phyloP scores from a whole-genome alignment of 768 basidiomycete species.

The Tricholoma saponaceum region DNA sequence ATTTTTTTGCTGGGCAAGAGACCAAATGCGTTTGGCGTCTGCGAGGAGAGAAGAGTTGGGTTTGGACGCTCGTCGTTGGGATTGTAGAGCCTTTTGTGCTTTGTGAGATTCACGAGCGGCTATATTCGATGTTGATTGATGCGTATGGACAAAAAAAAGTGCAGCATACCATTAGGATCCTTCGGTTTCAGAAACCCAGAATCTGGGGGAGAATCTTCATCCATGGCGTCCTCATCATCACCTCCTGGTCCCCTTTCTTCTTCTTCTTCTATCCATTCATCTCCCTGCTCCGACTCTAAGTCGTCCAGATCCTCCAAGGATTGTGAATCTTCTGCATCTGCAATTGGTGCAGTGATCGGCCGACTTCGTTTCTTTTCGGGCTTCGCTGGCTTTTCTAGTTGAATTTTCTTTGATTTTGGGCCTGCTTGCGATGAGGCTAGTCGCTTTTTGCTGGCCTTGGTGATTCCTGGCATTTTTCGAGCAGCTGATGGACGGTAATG shows the following conservation, averaged over 20 bases:
- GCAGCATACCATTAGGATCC: slow-evolving; percentile 54
- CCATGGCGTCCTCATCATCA: slow-evolving; percentile 26
- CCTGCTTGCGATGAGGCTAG: slow-evolving; percentile 41
- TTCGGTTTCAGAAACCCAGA: slow-evolving; percentile 27
- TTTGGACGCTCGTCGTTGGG: slow-evolving; percentile 72
- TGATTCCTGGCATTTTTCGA: slow-evolving; percentile 29
- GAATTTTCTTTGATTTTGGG: slow-evolving; percentile 49
- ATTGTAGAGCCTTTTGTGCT: slow-evolving; percentile 60
- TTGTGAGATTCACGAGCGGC: slow-evolving; percentile 69
- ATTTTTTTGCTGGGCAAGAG: slow-evolving; percentile 67
- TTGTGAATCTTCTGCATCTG: slow-evolving; percentile 29
- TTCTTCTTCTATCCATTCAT: slow-evolving; percentile 27
- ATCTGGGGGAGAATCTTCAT: slow-evolving; percentile 27
- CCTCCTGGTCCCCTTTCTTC: slow-evolving; percentile 8
- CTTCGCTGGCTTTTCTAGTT: slow-evolving; percentile 31
- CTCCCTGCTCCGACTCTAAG: slow-evolving; percentile 29
- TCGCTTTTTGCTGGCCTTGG: slow-evolving; percentile 49
- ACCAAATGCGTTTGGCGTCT: slow-evolving; percentile 77
- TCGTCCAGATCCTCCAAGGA: slow-evolving; percentile 37
- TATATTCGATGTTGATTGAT: slow-evolving; percentile 19
- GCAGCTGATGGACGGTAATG: too few relatives aligned
- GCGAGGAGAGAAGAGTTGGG: slow-evolving; percentile 68
- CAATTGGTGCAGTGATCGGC: slow-evolving; percentile 46
- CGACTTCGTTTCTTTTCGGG: slow-evolving; percentile 37
- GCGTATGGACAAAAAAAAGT: background rate